Evolutionary conservation across 345 rosid species (phyloP).

Genomic region (thale cress (Arabidopsis thaliana)): DNA sequence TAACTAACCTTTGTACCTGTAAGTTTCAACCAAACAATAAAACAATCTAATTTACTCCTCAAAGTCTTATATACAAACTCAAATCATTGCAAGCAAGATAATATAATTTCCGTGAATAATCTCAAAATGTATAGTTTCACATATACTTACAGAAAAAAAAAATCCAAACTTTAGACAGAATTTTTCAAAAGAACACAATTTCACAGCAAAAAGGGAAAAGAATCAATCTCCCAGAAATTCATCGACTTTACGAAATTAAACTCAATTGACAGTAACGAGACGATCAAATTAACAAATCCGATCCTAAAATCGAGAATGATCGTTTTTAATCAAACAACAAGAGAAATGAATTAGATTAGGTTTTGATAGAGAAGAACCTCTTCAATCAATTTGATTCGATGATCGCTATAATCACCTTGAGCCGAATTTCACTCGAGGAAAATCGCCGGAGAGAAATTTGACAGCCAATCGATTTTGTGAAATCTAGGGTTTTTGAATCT

Average conservation of each 20-base stretch:
- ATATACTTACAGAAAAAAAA: background rate
- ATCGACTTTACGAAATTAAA: background rate
- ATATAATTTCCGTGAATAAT: background rate
- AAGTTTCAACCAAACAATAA: background rate
- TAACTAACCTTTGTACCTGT: conserved; percentile 23
- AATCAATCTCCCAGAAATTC: background rate
- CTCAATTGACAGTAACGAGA: background rate
- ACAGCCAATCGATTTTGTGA: background rate
- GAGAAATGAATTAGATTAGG: background rate
- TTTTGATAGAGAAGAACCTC: conserved; percentile 10
- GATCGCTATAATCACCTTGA: conserved; percentile 13
- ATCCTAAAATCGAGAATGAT: conserved; percentile 6
- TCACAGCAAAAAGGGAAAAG: background rate
- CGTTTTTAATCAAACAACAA: background rate
- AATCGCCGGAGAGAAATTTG: conserved; percentile 29
- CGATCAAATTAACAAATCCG: background rate
- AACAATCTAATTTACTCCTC: background rate
- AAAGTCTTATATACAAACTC: background rate
- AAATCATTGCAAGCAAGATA: background rate
- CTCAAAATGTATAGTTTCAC: background rate
- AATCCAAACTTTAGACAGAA: background rate
- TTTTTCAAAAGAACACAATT: conserved; percentile 7
- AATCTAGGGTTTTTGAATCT: conserved; percentile 40
- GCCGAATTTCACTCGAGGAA: conserved; percentile 10
- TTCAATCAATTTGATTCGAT: conserved; percentile 30